These are phyloP conservation scores for Geranium brycei DNA, from an alignment of 345 rosid genomes.

Conservation along the genomic window DNA sequence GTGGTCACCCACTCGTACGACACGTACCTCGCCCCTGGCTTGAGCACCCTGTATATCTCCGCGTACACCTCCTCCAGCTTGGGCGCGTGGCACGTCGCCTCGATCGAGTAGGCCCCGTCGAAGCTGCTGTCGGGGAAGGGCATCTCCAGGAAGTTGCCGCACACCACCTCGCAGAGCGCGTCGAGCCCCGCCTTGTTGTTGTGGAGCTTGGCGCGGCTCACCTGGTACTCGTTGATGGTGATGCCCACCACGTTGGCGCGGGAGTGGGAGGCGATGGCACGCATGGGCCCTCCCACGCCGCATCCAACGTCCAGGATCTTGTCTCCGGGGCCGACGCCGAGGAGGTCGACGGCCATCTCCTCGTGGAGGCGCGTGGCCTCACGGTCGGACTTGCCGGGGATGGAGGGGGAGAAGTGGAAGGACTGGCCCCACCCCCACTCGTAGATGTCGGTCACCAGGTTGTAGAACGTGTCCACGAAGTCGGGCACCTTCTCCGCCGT, in stretches of 20 bases:
- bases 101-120: slow-evolving; percentile 95
- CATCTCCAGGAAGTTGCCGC: slow-evolving; percentile 87
- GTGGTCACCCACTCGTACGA: slow-evolving; percentile 97
- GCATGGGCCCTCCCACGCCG: slow-evolving; percentile 97
- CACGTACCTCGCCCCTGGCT: slow-evolving; percentile 68
- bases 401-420: slow-evolving; percentile 85
- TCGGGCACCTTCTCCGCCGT: slow-evolving; percentile 71
- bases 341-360: slow-evolving; percentile 75
- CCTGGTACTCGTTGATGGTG: slow-evolving; percentile 94
- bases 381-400: slow-evolving; percentile 65
- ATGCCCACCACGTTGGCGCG: slow-evolving; percentile 74
- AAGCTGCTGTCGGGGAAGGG: slow-evolving; percentile 65
- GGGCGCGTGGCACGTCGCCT: slow-evolving; percentile 98
- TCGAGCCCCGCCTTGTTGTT: slow-evolving; percentile 83
- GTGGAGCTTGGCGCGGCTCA: slow-evolving; percentile 67
- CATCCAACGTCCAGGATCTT: slow-evolving; percentile 81
- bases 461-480: slow-evolving; percentile 89
- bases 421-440: slow-evolving; percentile 99
- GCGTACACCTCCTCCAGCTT: slow-evolving; percentile 70
- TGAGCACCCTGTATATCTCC: slow-evolving; percentile 67
- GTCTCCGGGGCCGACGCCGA: slow-evolving; percentile 40
- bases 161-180: slow-evolving; percentile 63
- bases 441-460: slow-evolving; percentile 85
- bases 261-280: slow-evolving; percentile 93
- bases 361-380: slow-evolving; percentile 85